A percentile compares a stretch with the other conserved stretches of the same genome.
Evolutionary conservation across 1,284 basidiomycete genomes (phyloP).

Genomic region (Moesziomyces parantarcticus): DNA sequence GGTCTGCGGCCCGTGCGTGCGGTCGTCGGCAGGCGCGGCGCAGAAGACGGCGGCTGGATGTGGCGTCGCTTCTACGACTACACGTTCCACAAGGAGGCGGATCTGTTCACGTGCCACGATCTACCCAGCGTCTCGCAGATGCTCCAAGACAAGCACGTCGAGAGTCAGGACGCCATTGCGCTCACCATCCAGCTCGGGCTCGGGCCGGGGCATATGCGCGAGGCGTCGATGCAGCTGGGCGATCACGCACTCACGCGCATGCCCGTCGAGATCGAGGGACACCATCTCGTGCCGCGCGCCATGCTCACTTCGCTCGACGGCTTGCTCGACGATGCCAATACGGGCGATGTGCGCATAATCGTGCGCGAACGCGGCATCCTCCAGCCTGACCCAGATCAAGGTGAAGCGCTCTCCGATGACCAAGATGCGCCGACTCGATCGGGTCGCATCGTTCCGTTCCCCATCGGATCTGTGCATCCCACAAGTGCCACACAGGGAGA

Average conservation of each 20-base stretch:
- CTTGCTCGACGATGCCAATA: conserved; percentile 59
- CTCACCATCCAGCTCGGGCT: conserved; percentile 59
- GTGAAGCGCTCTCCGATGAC: conserved; percentile 11
- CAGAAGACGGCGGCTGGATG: conserved; percentile 34
- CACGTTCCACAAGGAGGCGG: conserved; percentile 50
- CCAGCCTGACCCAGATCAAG: not conserved
- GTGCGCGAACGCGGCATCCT: conserved; percentile 61
- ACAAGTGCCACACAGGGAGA: conserved; percentile 12
- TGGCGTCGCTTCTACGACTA: conserved; percentile 51
- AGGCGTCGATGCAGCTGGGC: conserved; percentile 4
- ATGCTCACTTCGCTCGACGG: conserved; percentile 50
- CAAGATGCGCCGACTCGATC: not conserved
- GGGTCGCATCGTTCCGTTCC: conserved; percentile 26
- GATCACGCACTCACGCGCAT: conserved; percentile 8
- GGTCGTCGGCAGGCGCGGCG: conserved; percentile 16
- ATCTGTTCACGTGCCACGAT: conserved; percentile 55
- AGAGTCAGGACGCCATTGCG: conserved; percentile 48
- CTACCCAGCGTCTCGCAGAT: conserved; percentile 54
- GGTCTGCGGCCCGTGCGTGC: conserved; percentile 40
- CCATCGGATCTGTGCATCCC: conserved; percentile 23
- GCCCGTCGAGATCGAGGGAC: conserved; percentile 52
- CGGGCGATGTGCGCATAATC: conserved; percentile 63
- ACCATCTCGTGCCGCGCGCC: conserved; percentile 50
- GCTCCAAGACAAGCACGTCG: conserved; percentile 31
- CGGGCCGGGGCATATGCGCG: conserved; percentile 44